Percentiles rank a stretch among this genome's conserved stretches.
Conservation (phyloP, 148 eudicot genomes). For the Diospyros lotus region DNA sequence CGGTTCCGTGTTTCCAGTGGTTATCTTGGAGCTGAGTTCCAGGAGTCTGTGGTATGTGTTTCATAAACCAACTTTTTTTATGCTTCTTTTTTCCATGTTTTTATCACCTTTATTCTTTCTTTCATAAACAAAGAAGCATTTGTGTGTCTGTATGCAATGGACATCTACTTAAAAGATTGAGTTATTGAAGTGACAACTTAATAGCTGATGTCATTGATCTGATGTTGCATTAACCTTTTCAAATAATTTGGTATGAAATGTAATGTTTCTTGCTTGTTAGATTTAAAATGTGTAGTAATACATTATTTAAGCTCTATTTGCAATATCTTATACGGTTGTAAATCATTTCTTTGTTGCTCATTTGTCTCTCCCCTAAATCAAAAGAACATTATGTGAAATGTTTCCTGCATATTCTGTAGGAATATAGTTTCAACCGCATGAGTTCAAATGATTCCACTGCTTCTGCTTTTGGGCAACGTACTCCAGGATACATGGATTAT, state of each 20-base stretch:
- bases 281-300: not conserved
- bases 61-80: not conserved
- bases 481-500: conserved; percentile 59
- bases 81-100: not conserved
- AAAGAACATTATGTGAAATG: not conserved
- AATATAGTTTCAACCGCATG: conserved; percentile 42
- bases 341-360: not conserved
- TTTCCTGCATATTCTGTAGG: conserved; percentile 35
- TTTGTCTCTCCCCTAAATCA: not conserved
- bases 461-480: conserved; percentile 47
- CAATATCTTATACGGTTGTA: not conserved
- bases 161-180: not conserved
- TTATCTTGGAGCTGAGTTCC: conserved; percentile 95
- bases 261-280: not conserved
- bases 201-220: not conserved
- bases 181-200: not conserved
- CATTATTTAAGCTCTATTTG: not conserved
- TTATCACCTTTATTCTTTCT: not conserved
- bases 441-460: conserved; percentile 54
- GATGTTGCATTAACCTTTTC: not conserved
- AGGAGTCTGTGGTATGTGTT: conserved; percentile 67
- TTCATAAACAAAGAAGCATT: not conserved
- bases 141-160: not conserved
- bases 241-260: not conserved
- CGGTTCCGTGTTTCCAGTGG: conserved; percentile 73